A percentile compares a stretch with the other conserved stretches of the same genome.
Evolutionary conservation across 768 basidiomycete species (phyloP).

Genomic region (Leucocoprinus leucothites): DNA sequence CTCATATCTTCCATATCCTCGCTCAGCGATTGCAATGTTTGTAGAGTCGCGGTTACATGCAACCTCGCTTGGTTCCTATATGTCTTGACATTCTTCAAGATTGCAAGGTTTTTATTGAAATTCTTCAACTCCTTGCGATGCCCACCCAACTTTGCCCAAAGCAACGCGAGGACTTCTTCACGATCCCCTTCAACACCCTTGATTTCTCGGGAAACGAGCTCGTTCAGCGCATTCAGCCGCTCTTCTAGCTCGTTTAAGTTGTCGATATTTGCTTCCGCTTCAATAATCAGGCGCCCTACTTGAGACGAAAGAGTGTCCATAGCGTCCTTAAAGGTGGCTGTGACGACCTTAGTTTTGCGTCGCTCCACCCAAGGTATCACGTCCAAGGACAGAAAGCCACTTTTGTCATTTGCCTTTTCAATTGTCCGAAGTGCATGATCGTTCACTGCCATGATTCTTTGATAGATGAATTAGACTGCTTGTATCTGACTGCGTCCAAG

Average conservation of each 20-base stretch:
- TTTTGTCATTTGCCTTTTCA: constrained; percentile 35
- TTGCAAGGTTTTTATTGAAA: constrained; percentile 45
- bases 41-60: constrained; percentile 66
- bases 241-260: constrained; percentile 65
- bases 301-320: constrained; percentile 56
- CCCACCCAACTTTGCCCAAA: constrained; percentile 71
- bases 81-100: constrained; percentile 51
- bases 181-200: constrained; percentile 38
- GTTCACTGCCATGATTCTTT: constrained; percentile 71
- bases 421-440: constrained; percentile 66
- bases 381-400: constrained; percentile 23
- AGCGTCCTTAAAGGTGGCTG: constrained; percentile 54
- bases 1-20: constrained; percentile 77
- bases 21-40: constrained; percentile 58
- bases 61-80: constrained; percentile 61
- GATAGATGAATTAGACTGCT: constrained; percentile 1
- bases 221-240: constrained; percentile 52
- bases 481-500: not conserved
- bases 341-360: constrained; percentile 41
- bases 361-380: constrained; percentile 35
- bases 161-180: constrained; percentile 53
- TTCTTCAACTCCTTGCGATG: constrained; percentile 49
- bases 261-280: constrained; percentile 55
- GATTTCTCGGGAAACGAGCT: constrained; percentile 59
- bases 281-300: constrained; percentile 58